phyloP scores from a whole-genome alignment of 192 early-diverging fungal species.

The Phlyctochytrium bullatum region DNA sequence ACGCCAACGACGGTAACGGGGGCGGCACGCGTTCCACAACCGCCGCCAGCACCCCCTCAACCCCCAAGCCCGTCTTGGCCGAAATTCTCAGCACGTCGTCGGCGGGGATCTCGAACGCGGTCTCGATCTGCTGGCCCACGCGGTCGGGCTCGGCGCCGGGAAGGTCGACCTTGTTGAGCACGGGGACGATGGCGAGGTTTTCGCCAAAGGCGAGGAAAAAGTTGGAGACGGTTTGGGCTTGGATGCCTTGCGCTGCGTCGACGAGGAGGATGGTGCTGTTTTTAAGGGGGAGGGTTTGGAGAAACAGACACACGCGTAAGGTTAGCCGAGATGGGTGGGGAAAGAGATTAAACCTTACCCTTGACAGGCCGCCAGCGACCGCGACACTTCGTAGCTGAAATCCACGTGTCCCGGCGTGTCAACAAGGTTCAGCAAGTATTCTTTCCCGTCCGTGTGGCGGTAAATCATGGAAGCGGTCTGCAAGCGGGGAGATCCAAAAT shows the following conservation, averaged over 20 bases:
- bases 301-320: not conserved
- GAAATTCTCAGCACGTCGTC: constrained; percentile 63
- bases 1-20: constrained; percentile 51
- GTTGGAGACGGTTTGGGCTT: constrained; percentile 98
- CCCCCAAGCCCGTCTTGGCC: constrained; percentile 72
- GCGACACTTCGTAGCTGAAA: constrained; percentile 92
- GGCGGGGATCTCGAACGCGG: constrained; percentile 80
- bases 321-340: not conserved
- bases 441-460: constrained; percentile 63
- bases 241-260: constrained; percentile 92
- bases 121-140: constrained; percentile 76
- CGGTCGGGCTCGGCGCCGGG: constrained; percentile 80
- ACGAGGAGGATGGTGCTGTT: constrained; percentile 75
- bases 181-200: constrained; percentile 80
- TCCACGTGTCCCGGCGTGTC: constrained; percentile 93
- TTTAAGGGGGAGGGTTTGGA: too few relatives aligned
- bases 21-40: constrained; percentile 79
- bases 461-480: constrained; percentile 93
- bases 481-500: too few relatives aligned
- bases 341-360: constrained; percentile 40
- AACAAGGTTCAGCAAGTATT: constrained; percentile 91
- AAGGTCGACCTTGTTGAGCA: constrained; percentile 80
- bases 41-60: constrained; percentile 66
- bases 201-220: constrained; percentile 91
- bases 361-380: constrained; percentile 89